A percentile compares a stretch with the other conserved stretches of the same genome.
These are phyloP conservation scores for Ogataea pignaliae DNA, from an alignment of 805 yeast genomes.

Conservation along the genomic window DNA sequence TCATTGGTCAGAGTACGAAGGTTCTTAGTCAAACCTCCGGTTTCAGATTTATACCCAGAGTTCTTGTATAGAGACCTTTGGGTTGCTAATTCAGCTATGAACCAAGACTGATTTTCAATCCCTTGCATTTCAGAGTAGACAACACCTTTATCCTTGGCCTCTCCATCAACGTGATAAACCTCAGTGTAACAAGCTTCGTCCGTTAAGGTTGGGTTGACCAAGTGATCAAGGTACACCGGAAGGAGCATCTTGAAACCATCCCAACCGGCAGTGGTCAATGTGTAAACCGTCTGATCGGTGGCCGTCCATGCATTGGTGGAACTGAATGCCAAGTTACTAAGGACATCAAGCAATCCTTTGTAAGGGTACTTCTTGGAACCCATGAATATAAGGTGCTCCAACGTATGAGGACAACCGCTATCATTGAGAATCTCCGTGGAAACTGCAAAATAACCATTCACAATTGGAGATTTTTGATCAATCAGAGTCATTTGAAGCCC, in stretches of 20 bases:
- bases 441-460: slow-evolving; percentile 92
- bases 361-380: slow-evolving; percentile 87
- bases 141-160: slow-evolving; percentile 90
- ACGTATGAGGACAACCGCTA: slow-evolving; percentile 91
- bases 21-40: slow-evolving; percentile 84
- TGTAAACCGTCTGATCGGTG: slow-evolving; percentile 92
- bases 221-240: slow-evolving; percentile 88
- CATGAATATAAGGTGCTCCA: slow-evolving; percentile 93
- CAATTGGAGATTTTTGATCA: slow-evolving; percentile 78
- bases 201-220: slow-evolving; percentile 77
- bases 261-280: slow-evolving; percentile 93
- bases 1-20: slow-evolving; percentile 69
- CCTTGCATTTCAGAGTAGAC: slow-evolving; percentile 98
- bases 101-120: slow-evolving; percentile 74
- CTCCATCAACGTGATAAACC: slow-evolving; percentile 90
- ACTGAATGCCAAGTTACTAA: slow-evolving; percentile 81
- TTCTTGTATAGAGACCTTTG: slow-evolving; percentile 53
- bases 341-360: slow-evolving; percentile 83
- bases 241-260: slow-evolving; percentile 80
- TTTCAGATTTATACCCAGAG: slow-evolving; percentile 88
- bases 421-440: slow-evolving; percentile 88
- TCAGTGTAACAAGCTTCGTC: slow-evolving; percentile 91
- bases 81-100: slow-evolving; percentile 53
- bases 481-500: slow-evolving; percentile 79
- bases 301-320: slow-evolving; percentile 96